Evolutionary conservation across 306 rosid species (phyloP).

Genomic region (Myrica gale): DNA sequence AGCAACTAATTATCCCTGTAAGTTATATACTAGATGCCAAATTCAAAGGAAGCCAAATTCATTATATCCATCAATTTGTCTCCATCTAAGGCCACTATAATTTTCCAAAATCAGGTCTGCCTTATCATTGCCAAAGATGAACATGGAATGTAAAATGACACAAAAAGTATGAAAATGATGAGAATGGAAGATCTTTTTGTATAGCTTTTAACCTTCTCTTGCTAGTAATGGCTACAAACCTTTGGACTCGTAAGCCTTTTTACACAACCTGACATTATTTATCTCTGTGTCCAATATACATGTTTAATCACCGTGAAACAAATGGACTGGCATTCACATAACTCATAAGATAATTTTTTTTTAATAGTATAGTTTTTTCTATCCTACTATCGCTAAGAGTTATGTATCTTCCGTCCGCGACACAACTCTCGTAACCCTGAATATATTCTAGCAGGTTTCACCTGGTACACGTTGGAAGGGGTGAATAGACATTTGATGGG

Average conservation of each 20-base stretch:
- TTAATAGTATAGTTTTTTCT: not conserved
- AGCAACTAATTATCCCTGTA: constrained; percentile 15
- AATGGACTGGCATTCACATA: not conserved
- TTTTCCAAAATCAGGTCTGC: not conserved
- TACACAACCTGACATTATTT: not conserved
- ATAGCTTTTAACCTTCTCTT: not conserved
- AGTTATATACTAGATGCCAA: not conserved
- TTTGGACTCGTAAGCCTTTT: not conserved
- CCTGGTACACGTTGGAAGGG: not conserved
- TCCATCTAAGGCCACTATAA: not conserved
- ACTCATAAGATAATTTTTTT: not conserved
- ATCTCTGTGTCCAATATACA: not conserved
- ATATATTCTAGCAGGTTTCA: not conserved
- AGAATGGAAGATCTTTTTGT: not conserved
- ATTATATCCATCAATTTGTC: not conserved
- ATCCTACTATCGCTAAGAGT: not conserved
- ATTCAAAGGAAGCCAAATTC: not conserved
- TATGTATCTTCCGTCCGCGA: not conserved
- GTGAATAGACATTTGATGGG: not conserved
- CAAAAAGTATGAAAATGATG: not conserved
- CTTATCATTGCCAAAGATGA: not conserved
- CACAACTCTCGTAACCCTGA: not conserved
- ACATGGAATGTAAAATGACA: not conserved
- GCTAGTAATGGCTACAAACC: not conserved
- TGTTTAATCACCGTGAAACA: not conserved